Evolutionary conservation across 1,139 yeast genomes (phyloP), one percentile per base, ranked within the genome.

Genomic region (Saccharomyces hybrid): DNA sequence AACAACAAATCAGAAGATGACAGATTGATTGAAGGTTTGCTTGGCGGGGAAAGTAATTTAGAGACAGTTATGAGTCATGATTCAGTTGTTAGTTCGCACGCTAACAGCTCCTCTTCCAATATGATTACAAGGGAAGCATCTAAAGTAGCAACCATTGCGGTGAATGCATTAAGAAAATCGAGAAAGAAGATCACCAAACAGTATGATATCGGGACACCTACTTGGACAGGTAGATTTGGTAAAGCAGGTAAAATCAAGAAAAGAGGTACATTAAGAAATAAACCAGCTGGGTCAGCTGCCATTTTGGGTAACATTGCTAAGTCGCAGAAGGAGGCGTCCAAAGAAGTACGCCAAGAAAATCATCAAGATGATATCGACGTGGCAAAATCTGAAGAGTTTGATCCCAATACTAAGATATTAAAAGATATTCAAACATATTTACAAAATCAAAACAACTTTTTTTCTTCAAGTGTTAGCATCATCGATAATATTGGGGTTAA

Each of bases 181-280:
- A 72, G 96, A 51, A 38, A 16, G 7, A 79, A 74, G 55, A 72
- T 75, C 29, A 81, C 96, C 0, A 76, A 88, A 52, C 78, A 76
- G 57, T 82, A 82, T 26, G 80, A 79, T 34, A 76, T 90, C 29
- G 96, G 96, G 3, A 84, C 87, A 0, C 98, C 97, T 0, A 93
- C 99, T 0, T 93, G 97, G 96, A 93, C 99, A 0, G 99, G 99
- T 0, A 81, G 81, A 61, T 89, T 85, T 73, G 99, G 99, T 0
- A 70, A 75, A 25, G 96, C 96, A 0, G 96, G 96, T 55, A 77
- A 69, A 69, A 71, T 68, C 62, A 76, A 46, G 23, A 62, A 59
- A 50, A 61, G 57, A 55, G 59, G 38, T 48, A 13, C 41, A 2
- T 50, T 52, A 9, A 56, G 49, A 38, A 64, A 59, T 8, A 60